Conservation (phyloP, 2,329 filamentous ascomycete species). For the Beauveria australis region DNA sequence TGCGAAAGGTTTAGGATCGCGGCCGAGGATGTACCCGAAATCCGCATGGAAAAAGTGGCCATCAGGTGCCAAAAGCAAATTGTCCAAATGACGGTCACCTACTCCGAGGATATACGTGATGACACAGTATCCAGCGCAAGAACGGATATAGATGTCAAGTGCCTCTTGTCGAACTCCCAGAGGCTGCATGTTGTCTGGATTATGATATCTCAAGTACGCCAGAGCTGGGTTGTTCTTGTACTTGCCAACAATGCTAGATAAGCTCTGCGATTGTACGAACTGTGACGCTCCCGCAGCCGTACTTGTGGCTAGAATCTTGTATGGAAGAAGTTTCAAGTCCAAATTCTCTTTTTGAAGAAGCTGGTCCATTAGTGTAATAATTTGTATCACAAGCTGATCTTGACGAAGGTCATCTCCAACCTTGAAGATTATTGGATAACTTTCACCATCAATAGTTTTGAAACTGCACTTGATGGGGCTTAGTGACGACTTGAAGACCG, state of each 20-base stretch:
- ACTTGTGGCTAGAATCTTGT: slow-evolving; percentile 91
- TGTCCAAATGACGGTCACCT: slow-evolving; percentile 91
- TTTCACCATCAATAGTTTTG: slow-evolving; percentile 65
- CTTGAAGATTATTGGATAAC: slow-evolving; percentile 94
- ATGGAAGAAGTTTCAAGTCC: slow-evolving; percentile 88
- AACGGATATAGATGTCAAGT: slow-evolving; percentile 91
- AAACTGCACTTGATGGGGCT: slow-evolving; percentile 89
- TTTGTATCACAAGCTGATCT: slow-evolving; percentile 93
- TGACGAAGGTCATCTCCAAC: slow-evolving; percentile 93
- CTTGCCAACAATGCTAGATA: slow-evolving; percentile 76
- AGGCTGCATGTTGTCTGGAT: slow-evolving; percentile 74
- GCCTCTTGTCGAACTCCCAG: slow-evolving; percentile 85
- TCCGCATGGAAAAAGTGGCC: slow-evolving; percentile 98
- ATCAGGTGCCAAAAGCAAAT: slow-evolving; percentile 80
- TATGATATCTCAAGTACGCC: slow-evolving; percentile 79
- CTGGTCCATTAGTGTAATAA: slow-evolving; percentile 96
- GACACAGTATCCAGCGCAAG: slow-evolving; percentile 94
- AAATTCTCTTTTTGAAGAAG: slow-evolving; percentile 92
- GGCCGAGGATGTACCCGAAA: slow-evolving; percentile 94
- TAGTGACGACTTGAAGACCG: slow-evolving; percentile 91
- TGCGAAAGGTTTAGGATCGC: slow-evolving; percentile 94
- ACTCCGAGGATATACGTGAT: slow-evolving; percentile 97
- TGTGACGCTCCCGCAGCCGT: slow-evolving; percentile 85
- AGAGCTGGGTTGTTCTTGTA: slow-evolving; percentile 69
- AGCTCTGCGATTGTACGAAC: slow-evolving; percentile 78